These are phyloP conservation scores for Cladosporium phlei DNA, from an alignment of 2,329 filamentous ascomycete genomes.

Conservation along the genomic window DNA sequence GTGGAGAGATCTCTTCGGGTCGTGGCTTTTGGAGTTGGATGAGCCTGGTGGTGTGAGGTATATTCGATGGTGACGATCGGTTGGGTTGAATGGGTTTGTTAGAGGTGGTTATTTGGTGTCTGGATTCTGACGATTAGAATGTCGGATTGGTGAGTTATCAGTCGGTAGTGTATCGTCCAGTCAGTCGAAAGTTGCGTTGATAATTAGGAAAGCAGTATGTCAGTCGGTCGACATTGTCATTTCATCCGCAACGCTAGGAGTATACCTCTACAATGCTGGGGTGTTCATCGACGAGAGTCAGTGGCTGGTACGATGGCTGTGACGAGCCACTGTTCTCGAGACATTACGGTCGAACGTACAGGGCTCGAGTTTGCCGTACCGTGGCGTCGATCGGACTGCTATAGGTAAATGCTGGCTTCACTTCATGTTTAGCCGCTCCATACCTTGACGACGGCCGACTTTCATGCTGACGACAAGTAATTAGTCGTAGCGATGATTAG, in stretches of 20 bases:
- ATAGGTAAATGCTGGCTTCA: neutral
- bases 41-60: neutral
- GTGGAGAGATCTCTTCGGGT: neutral
- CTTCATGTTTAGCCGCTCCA: neutral
- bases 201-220: neutral
- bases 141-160: no score
- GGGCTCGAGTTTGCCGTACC: neutral
- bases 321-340: constrained; percentile 7
- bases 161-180: no score
- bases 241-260: neutral
- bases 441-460: no score
- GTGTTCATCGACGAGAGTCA: neutral
- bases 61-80: neutral
- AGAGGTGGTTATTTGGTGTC: neutral
- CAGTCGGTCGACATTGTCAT: neutral
- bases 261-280: neutral
- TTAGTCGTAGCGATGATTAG: no score
- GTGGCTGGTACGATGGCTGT: constrained; percentile 12
- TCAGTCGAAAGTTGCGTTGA: neutral
- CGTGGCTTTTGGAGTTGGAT: neutral
- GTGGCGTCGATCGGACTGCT: neutral
- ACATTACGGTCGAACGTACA: neutral
- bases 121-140: no score
- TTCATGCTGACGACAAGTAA: no score
- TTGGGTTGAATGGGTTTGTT: neutral